phyloP scores from a whole-genome alignment of 495 filamentous ascomycete species.

The Penicillium bialowiezense region DNA sequence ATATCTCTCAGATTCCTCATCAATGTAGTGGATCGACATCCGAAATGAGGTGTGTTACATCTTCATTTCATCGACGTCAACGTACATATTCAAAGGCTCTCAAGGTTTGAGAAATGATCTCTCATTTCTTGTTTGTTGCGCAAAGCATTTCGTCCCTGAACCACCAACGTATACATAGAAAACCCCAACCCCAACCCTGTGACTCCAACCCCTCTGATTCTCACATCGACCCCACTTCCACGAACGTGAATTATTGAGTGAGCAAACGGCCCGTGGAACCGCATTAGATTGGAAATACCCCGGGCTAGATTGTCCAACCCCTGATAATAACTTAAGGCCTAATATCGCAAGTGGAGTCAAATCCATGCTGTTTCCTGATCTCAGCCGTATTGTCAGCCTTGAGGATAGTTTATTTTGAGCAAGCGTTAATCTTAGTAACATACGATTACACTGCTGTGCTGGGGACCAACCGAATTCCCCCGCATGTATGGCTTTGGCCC shows the following conservation, averaged over 20 bases:
- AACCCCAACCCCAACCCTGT: no score
- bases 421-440: conserved; percentile 6
- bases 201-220: neutral
- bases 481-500: conserved; percentile 7
- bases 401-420: conserved; percentile 8
- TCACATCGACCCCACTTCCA: neutral
- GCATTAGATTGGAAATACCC: neutral
- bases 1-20: neutral
- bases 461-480: neutral
- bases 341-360: neutral
- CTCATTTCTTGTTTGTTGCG: neutral
- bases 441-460: neutral
- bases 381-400: conserved; percentile 1
- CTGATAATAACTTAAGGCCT: neutral
- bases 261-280: conserved; percentile 1
- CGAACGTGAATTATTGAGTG: neutral
- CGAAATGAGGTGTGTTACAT: conserved; percentile 8
- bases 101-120: neutral
- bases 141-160: neutral
- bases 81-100: neutral
- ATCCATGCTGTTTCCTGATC: neutral
- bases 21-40: conserved; percentile 1
- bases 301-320: neutral
- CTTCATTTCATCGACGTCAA: conserved; percentile 1
- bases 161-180: no score